Evolutionary conservation across 306 rosid genomes (phyloP), one percentile per base, ranked within the genome.

Genomic region (Lagenaria siceraria): DNA sequence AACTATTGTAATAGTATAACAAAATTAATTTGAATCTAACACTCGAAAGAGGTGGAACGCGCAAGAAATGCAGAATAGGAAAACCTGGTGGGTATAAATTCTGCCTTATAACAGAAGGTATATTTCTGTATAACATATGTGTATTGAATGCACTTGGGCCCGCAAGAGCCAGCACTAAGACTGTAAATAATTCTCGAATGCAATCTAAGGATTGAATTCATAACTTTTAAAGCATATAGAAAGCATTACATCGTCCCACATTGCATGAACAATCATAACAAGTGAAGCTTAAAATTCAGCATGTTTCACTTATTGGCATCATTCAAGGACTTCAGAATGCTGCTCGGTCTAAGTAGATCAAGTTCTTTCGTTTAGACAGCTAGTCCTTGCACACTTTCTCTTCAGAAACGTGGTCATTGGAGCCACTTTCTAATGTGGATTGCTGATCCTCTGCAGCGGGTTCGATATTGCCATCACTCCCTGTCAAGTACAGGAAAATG

Each of bases 401-500:
- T 79, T 85, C 82, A 75, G 89, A 78, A 74, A 13, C 68, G 52
- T 63, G 66, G 77, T 56, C 61, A 42, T 52, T 74, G 78, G 65
- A 33, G 7, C 70, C 68, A 61, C 51, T 86, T 24, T 87, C 91
- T 51, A 81, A 70, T 7, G 64, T 5, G 65, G 68, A 40, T 48
- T 77, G 80, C 29, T 81, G 82, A 52, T 86, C 88, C 77, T 91
- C 97, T 1, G 81, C 14, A 36, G 33, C 54, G 14, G 31, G 65
- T 72, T 46, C 65, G 29, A 49, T 53, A 56, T 73, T 77, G 65
- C 65, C 84, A 2, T 79, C 83, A 40, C 85, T 91, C 51, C 68
- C 87, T 76, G 89, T 27, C 2, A 15, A 74, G 14, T 29, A 35
- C 14, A 42, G 71, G 75, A 31, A 77, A 76, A 52, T 21, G 64